Percentiles rank a stretch among this genome's conserved stretches.
Conservation (phyloP, 176 grass and related monocot genomes). For the Ensete glaucum region DNA sequence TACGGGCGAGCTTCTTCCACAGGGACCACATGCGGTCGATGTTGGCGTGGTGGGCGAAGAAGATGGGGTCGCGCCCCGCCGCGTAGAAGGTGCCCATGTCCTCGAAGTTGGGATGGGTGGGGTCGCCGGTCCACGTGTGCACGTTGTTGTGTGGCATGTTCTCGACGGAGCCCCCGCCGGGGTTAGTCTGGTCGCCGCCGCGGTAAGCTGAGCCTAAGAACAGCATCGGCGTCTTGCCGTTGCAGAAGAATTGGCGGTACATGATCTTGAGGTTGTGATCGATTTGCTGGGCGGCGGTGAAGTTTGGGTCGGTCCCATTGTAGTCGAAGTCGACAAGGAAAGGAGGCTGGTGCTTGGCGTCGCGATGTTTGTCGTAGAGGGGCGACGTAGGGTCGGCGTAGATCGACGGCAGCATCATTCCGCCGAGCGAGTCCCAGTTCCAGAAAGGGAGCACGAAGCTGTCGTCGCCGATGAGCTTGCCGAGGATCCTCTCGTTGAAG, state of each 20-base stretch:
- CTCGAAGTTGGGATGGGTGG: conserved; percentile 7
- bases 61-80: conserved; percentile 35
- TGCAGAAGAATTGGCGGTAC: conserved; percentile 36
- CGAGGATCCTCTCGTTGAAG: conserved; percentile 46
- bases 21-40: conserved; percentile 50
- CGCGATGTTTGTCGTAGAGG: conserved; percentile 28
- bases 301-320: background rate
- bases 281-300: conserved; percentile 15
- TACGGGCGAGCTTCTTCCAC: conserved; percentile 35
- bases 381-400: conserved; percentile 23
- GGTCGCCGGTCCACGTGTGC: conserved; percentile 37
- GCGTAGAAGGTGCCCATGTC: conserved; percentile 56
- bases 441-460: conserved; percentile 36
- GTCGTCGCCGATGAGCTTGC: conserved; percentile 46
- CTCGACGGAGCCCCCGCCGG: conserved; percentile 28
- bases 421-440: conserved; percentile 37
- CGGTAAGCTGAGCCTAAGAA: conserved; percentile 38
- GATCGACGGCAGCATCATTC: conserved; percentile 34
- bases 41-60: conserved; percentile 51
- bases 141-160: conserved; percentile 25
- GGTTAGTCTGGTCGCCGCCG: conserved; percentile 21
- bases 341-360: conserved; percentile 18
- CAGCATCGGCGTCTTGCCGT: conserved; percentile 18
- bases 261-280: conserved; percentile 40
- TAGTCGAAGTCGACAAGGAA: conserved; percentile 31